Evolutionary conservation across 164 flowering plant genomes (phyloP).

Genomic region (Piper longum): DNA sequence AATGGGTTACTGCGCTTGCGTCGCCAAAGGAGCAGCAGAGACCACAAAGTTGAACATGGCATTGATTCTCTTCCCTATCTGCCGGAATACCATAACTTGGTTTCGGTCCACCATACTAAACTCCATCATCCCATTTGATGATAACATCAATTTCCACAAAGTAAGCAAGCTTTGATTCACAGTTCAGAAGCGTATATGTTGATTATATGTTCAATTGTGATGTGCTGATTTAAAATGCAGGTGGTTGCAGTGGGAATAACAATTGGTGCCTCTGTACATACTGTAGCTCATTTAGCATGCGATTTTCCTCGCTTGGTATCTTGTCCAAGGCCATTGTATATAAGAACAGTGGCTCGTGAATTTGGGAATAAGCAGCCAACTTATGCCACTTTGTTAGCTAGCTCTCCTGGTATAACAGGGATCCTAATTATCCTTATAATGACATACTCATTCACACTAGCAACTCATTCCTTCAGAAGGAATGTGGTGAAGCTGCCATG

Average conservation of each 20-base stretch:
- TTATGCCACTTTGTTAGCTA: conserved; percentile 24
- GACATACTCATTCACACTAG: conserved; percentile 61
- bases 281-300: conserved; percentile 39
- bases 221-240: conserved; percentile 4
- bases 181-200: too few species aligned
- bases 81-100: conserved; percentile 63
- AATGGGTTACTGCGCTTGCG: conserved; percentile 67
- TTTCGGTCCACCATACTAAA: conserved; percentile 64
- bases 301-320: conserved; percentile 38
- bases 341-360: conserved; percentile 23
- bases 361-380: conserved; percentile 51
- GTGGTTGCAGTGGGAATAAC: conserved; percentile 42
- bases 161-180: conserved; percentile 2
- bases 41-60: conserved; percentile 88
- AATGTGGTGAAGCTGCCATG: conserved; percentile 61
- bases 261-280: conserved; percentile 9
- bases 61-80: conserved; percentile 73
- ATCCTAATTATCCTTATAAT: conserved; percentile 53
- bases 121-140: conserved; percentile 61
- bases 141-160: conserved; percentile 90
- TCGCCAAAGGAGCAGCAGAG: conserved; percentile 85
- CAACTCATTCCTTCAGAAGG: conserved; percentile 61
- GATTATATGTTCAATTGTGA: too few species aligned
- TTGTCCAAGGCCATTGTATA: conserved; percentile 27
- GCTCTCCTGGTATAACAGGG: conserved; percentile 44